Evolutionary conservation across 805 yeast species (phyloP).

Genomic region (Kluyveromyces dobzhanskii): DNA sequence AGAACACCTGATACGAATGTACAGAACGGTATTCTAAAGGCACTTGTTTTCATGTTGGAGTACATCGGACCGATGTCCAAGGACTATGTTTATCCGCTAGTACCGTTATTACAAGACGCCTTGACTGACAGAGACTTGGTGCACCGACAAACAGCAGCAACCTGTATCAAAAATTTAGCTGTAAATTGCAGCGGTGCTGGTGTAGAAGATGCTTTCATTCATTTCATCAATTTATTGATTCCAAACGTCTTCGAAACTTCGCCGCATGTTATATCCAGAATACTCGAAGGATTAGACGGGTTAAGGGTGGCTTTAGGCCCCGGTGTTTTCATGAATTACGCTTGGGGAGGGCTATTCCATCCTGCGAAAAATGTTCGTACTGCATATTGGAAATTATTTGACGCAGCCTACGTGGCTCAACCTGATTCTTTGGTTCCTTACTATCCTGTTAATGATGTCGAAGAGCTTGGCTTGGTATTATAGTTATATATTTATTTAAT

Average conservation of each 20-base stretch:
- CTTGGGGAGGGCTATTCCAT: slow-evolving; percentile 86
- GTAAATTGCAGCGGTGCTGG: slow-evolving; percentile 69
- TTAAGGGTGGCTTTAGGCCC: slow-evolving; percentile 65
- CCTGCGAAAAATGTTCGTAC: slow-evolving; percentile 82
- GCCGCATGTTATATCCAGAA: slow-evolving; percentile 84
- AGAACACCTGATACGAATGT: slow-evolving; percentile 86
- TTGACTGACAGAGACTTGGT: slow-evolving; percentile 84
- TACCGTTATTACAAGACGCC: slow-evolving; percentile 82
- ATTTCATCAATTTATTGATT: slow-evolving; percentile 67
- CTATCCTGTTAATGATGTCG: slow-evolving; percentile 52
- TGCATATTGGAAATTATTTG: slow-evolving; percentile 81
- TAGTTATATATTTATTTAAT: too few relatives aligned
- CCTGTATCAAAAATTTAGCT: slow-evolving; percentile 75
- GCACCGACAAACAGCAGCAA: slow-evolving; percentile 92
- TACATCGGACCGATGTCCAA: slow-evolving; percentile 74
- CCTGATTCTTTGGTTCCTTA: slow-evolving; percentile 74
- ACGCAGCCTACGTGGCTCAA: slow-evolving; percentile 63
- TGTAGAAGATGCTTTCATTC: slow-evolving; percentile 74
- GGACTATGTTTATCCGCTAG: slow-evolving; percentile 73
- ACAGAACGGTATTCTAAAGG: slow-evolving; percentile 90
- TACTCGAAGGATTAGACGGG: slow-evolving; percentile 72
- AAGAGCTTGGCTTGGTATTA: background rate
- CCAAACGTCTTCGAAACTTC: slow-evolving; percentile 93
- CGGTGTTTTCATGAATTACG: slow-evolving; percentile 65
- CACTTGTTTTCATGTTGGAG: slow-evolving; percentile 85